Evolutionary conservation across 2,329 filamentous ascomycete genomes (phyloP).

Genomic region (Cladosporium colombiae): DNA sequence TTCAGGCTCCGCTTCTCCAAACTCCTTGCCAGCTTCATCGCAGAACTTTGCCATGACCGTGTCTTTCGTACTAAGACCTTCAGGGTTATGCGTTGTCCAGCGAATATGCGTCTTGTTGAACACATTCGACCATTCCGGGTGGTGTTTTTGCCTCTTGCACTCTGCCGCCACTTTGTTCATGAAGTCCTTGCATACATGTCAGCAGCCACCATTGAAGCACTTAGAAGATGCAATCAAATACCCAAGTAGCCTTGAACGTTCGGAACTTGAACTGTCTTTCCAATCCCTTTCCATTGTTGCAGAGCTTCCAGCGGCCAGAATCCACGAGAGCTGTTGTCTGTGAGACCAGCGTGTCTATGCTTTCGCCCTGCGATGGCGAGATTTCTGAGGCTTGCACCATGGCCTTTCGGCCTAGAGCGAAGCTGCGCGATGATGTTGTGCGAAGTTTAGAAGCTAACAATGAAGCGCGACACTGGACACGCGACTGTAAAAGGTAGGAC

Average conservation of each 20-base stretch:
- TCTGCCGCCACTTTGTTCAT: conserved; percentile 71
- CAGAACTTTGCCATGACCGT: conserved; percentile 63
- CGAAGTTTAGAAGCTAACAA: background rate
- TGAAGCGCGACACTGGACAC: background rate
- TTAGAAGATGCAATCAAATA: conserved; percentile 23
- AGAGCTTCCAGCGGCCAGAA: conserved; percentile 36
- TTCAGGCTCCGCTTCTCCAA: conserved; percentile 28
- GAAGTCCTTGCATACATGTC: conserved; percentile 57
- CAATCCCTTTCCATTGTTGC: conserved; percentile 36
- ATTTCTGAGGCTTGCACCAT: conserved; percentile 26
- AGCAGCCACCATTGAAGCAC: background rate
- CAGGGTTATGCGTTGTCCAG: conserved; percentile 71
- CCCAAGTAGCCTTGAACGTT: conserved; percentile 43
- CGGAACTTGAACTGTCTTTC: conserved; percentile 42
- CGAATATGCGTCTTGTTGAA: conserved; percentile 71
- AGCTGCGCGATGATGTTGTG: background rate
- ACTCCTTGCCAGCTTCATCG: conserved; percentile 47
- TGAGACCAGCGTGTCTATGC: conserved; percentile 22
- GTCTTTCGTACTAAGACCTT: conserved; percentile 66
- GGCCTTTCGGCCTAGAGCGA: conserved; percentile 13
- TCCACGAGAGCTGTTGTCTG: conserved; percentile 32
- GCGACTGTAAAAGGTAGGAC: background rate
- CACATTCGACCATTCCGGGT: conserved; percentile 77
- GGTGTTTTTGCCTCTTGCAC: conserved; percentile 68
- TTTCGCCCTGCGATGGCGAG: conserved; percentile 27